Evolutionary conservation across 805 yeast species (phyloP).

Genomic region (Scheffersomyces lignosus): DNA sequence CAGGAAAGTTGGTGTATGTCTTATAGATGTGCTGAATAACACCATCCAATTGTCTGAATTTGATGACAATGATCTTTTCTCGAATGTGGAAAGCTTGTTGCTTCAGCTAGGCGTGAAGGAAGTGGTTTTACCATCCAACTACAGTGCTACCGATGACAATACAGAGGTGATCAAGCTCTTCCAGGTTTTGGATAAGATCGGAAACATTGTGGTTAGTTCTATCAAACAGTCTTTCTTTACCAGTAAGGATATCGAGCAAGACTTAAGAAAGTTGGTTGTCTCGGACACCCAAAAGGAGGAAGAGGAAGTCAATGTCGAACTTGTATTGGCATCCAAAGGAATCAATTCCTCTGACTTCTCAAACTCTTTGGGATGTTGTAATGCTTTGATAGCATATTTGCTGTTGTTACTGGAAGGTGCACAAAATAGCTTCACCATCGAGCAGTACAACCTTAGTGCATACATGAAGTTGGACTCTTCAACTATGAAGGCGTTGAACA

Average conservation of each 20-base stretch:
- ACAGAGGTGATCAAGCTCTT: constrained; percentile 63
- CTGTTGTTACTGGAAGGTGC: constrained; percentile 60
- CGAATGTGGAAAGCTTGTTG: constrained; percentile 81
- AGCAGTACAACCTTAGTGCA: constrained; percentile 69
- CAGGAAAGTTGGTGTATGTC: constrained; percentile 71
- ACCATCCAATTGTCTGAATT: constrained; percentile 75
- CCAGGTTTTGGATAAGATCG: constrained; percentile 69
- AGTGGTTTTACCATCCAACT: constrained; percentile 57
- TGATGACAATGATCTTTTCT: constrained; percentile 81
- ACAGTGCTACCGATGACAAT: constrained; percentile 39
- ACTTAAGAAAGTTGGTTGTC: constrained; percentile 66
- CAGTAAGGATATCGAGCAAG: constrained; percentile 72
- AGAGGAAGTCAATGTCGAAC: constrained; percentile 32
- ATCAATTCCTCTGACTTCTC: constrained; percentile 44
- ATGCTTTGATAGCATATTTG: constrained; percentile 70
- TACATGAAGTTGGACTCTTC: constrained; percentile 91
- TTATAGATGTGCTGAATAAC: constrained; percentile 69
- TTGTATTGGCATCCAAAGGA: constrained; percentile 56
- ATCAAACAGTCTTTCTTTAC: constrained; percentile 58
- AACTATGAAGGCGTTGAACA: constrained; percentile 82
- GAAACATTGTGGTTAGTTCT: constrained; percentile 70
- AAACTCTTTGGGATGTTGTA: constrained; percentile 59
- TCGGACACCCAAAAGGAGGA: constrained; percentile 24
- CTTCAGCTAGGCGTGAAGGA: constrained; percentile 92
- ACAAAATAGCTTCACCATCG: constrained; percentile 55